Conservation (phyloP, 768 basidiomycete genomes). For the Termitomyces sp. region DNA sequence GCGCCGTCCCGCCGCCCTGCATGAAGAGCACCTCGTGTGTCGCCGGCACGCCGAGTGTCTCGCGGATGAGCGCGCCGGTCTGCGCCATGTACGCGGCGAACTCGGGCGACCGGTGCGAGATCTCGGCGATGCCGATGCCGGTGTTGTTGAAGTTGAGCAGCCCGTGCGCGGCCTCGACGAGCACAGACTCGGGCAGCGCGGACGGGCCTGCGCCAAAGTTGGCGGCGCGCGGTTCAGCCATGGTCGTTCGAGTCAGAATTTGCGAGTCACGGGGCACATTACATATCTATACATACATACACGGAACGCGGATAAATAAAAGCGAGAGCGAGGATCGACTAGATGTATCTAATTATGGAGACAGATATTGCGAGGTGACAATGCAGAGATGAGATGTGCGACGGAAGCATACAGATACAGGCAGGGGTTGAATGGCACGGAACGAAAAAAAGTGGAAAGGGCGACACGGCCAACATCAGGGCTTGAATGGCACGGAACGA, state of each 20-base stretch:
- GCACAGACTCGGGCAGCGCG: constrained; percentile 79
- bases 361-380: not conserved
- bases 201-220: constrained; percentile 98
- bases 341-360: not conserved
- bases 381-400: not conserved
- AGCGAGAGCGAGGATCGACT: no score
- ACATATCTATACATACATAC: no score
- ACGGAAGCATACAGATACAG: not conserved
- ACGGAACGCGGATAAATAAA: no score
- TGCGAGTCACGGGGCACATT: not conserved
- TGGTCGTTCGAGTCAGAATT: constrained; percentile 4
- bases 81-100: constrained; percentile 66
- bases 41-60: constrained; percentile 73
- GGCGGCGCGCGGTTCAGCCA: constrained; percentile 49
- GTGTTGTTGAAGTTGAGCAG: constrained; percentile 88
- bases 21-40: constrained; percentile 87
- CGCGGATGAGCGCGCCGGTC: constrained; percentile 62
- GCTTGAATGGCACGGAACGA: no score
- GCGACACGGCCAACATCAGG: no score
- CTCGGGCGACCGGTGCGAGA: constrained; percentile 92
- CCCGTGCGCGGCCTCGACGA: constrained; percentile 75
- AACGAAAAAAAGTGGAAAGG: no score
- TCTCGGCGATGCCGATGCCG: constrained; percentile 93
- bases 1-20: constrained; percentile 89
- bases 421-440: no score